Conservation (phyloP, 1,284 basidiomycete genomes). For the Microbotryum saponariae region DNA sequence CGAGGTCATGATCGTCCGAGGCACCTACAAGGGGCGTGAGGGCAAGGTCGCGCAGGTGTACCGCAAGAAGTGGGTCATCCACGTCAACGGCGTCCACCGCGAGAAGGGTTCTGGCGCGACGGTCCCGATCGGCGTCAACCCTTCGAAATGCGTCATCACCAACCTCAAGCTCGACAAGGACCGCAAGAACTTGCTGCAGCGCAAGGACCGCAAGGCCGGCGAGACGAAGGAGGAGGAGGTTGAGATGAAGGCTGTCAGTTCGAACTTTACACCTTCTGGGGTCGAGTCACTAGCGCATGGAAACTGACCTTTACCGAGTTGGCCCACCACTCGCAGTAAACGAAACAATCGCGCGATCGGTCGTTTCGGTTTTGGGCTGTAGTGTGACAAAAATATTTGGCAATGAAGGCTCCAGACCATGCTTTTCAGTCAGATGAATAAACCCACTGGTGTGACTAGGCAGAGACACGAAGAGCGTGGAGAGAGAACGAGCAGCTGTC, state of each 20-base stretch:
- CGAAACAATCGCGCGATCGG: too few species aligned
- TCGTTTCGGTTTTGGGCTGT: too few species aligned
- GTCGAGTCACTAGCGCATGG: neutral
- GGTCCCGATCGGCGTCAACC: slow-evolving; percentile 88
- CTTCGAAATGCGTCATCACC: slow-evolving; percentile 93
- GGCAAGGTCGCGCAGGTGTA: slow-evolving; percentile 66
- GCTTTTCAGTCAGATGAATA: too few species aligned
- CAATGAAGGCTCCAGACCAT: too few species aligned
- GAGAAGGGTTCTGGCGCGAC: slow-evolving; percentile 98
- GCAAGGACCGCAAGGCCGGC: slow-evolving; percentile 40
- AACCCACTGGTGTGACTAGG: too few species aligned
- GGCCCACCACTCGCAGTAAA: too few species aligned
- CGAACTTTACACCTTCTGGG: slow-evolving; percentile 7
- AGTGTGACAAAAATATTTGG: too few species aligned
- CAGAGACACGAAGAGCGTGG: too few species aligned
- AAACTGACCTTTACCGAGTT: neutral
- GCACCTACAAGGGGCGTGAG: slow-evolving; percentile 91
- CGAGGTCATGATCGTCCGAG: slow-evolving; percentile 83
- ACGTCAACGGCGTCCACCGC: slow-evolving; percentile 94
- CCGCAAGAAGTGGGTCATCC: slow-evolving; percentile 98
- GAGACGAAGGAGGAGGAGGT: slow-evolving; percentile 36
- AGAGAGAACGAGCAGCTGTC: too few species aligned
- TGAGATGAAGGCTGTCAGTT: slow-evolving; percentile 36
- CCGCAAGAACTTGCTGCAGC: slow-evolving; percentile 46
- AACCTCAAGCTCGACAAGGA: slow-evolving; percentile 72